These are phyloP conservation scores for Taiozyma onychis DNA, from an alignment of 1,139 yeast species.

Conservation along the genomic window DNA sequence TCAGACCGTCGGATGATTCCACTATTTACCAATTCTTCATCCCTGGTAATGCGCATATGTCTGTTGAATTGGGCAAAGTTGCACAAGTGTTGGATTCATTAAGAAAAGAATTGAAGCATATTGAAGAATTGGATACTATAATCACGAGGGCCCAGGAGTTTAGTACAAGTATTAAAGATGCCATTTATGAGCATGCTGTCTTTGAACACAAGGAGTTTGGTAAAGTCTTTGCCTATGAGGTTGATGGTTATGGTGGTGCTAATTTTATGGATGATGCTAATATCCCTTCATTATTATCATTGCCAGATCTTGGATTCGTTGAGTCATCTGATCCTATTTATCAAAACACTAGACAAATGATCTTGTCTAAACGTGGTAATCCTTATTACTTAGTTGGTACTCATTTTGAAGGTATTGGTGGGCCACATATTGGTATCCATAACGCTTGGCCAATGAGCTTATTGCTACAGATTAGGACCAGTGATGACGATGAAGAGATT, in stretches of 20 bases:
- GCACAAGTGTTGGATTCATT: slow-evolving; percentile 19
- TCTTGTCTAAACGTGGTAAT: slow-evolving; percentile 62
- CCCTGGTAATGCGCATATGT: slow-evolving; percentile 80
- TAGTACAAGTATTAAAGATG: slow-evolving; percentile 42
- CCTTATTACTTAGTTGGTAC: slow-evolving; percentile 69
- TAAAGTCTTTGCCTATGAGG: slow-evolving; percentile 78
- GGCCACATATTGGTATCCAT: slow-evolving; percentile 80
- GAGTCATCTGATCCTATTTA: slow-evolving; percentile 50
- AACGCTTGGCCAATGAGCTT: slow-evolving; percentile 93
- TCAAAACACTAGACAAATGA: slow-evolving; percentile 75
- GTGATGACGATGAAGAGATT: slow-evolving; percentile 68
- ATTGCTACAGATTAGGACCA: slow-evolving; percentile 66
- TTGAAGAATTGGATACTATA: slow-evolving; percentile 12
- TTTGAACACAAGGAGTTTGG: slow-evolving; percentile 67
- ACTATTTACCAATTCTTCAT: slow-evolving; percentile 73
- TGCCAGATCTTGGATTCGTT: slow-evolving; percentile 76
- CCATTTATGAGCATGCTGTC: slow-evolving; percentile 60
- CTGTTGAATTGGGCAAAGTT: slow-evolving; percentile 42
- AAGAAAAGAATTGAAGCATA: slow-evolving; percentile 8
- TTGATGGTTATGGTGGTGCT: slow-evolving; percentile 79
- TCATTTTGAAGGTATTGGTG: slow-evolving; percentile 74
- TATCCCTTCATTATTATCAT: slow-evolving; percentile 72
- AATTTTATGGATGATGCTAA: slow-evolving; percentile 88
- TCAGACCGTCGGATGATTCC: slow-evolving; percentile 89
- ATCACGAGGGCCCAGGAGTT: slow-evolving; percentile 30